phyloP scores from a whole-genome alignment of 805 yeast species.

The Groenewaldozyma tartarivorans region DNA sequence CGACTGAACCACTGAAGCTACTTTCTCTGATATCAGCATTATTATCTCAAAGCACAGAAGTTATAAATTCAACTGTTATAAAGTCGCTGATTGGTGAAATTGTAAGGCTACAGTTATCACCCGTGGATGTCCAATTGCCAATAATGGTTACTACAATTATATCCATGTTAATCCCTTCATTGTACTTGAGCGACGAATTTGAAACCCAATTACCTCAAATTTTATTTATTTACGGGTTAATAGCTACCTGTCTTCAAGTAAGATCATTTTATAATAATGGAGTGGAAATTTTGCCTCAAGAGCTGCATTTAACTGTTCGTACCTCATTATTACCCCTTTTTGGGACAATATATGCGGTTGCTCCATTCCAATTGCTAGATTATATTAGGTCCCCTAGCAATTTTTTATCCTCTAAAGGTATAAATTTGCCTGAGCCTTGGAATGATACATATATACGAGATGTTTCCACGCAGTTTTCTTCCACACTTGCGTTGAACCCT shows the following conservation, averaged over 20 bases:
- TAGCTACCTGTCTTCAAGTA: neutral
- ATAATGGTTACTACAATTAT: neutral
- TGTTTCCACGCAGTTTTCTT: slow-evolving; percentile 24
- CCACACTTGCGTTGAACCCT: slow-evolving; percentile 40
- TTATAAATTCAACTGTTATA: no score
- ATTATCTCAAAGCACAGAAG: no score
- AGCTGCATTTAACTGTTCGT: neutral
- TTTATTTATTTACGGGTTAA: neutral
- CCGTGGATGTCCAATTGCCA: neutral
- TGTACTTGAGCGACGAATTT: neutral
- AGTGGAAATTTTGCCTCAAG: no score
- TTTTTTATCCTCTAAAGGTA: slow-evolving; percentile 21
- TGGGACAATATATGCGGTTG: slow-evolving; percentile 47
- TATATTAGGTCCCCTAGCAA: slow-evolving; percentile 36
- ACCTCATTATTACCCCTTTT: slow-evolving; percentile 28
- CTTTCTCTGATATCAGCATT: no score
- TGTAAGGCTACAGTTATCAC: no score
- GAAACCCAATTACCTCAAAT: neutral
- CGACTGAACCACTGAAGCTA: no score
- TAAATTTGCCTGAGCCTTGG: slow-evolving; percentile 24
- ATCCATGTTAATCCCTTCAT: neutral
- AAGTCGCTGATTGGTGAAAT: no score
- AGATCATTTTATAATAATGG: neutral
- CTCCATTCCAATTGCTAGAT: slow-evolving; percentile 39
- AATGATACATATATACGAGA: slow-evolving; percentile 28